phyloP scores from a whole-genome alignment of 306 rosid species.

The Mimosa bimucronata region DNA sequence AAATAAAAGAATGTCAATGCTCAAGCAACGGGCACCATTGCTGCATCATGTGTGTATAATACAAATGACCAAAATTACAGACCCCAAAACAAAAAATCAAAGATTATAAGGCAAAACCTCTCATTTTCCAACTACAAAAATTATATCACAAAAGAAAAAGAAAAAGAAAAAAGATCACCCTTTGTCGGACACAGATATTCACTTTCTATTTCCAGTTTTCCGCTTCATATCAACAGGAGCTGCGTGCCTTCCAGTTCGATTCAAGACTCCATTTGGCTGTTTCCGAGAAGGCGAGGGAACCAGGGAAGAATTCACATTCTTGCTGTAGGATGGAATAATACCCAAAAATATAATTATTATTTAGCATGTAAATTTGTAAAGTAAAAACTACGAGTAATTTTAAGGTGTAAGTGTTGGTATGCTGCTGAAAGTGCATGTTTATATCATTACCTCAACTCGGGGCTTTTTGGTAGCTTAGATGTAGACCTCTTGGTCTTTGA shows the following conservation, averaged over 20 bases:
- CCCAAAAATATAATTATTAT: not conserved
- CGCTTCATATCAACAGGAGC: conserved; percentile 80
- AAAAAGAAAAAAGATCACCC: conserved; percentile 33
- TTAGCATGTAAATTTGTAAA: not conserved
- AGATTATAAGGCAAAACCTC: conserved; percentile 37
- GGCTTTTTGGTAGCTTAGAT: conserved; percentile 57
- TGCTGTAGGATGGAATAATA: conserved; percentile 54
- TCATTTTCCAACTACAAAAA: conserved; percentile 47
- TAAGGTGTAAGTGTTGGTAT: not conserved
- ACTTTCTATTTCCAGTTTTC: conserved; percentile 72
- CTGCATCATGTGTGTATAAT: conserved; percentile 60
- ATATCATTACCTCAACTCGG: conserved; percentile 71
- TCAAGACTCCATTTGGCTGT: conserved; percentile 57
- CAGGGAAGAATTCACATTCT: conserved; percentile 53
- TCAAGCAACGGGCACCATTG: conserved; percentile 86
- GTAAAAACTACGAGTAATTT: not conserved
- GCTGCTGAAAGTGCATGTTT: not conserved
- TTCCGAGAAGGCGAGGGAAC: conserved; percentile 88
- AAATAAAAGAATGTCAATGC: conserved; percentile 33
- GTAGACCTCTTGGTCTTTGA: conserved; percentile 57
- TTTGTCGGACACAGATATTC: conserved; percentile 38
- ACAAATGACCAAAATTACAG: conserved; percentile 51
- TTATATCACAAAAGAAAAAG: conserved; percentile 17
- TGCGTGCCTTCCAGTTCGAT: conserved; percentile 69
- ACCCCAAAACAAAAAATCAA: conserved; percentile 27